Base-by-base conservation (phyloP, 768 basidiomycete genomes). In the Strobilomyces echinocephalus region DNA sequence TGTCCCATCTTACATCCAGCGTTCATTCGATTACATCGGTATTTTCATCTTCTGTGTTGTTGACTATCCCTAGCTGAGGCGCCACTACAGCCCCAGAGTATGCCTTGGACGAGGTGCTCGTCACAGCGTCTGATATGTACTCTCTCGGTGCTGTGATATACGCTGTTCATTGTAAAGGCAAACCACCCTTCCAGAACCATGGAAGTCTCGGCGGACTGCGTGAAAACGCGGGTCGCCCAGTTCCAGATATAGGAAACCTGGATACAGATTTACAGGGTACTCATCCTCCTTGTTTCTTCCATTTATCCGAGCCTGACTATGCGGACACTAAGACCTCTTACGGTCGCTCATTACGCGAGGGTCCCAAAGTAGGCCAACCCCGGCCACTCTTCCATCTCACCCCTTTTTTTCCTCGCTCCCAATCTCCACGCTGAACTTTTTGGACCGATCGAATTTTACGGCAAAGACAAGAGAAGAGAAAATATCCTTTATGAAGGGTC, bases 21-120 rank as follows among this genome's bases (percentile, higher is more conserved):
- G 92, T 43, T 91, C 92, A 30, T 91, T 95, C 60, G 95, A 99
- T 69, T 98, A 93, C 65, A 89, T 97, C 69, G 93, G 92, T 92
- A 68, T 38, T 15, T 20, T 34, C 42, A 44, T 38, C 21, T 35
- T 9, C n/a, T 40, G 44, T 39, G 11, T 45, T 18, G 3, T 33
- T n/a, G 15, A 20, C 20, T 8, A 4, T 38, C 15, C 46, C 46
- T 46, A 18, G 41, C 38, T 59, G 33, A 67, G 26, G 10, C 44
- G 42, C n/a, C 53, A 9, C 40, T 10, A 36, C 59, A 95, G 95
- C 93, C 1, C 94, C 95, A 0, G 97, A 98, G 71, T 97, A 95
- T 71, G 90, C 86, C 1, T 72, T 97, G 55, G 94, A 97, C 66
- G 94, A 97, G 65, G 79, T 84, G 14, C 76, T 97, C 3, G 76